Base-by-base conservation (phyloP, 805 yeast genomes). In the Candida ascalaphidarum region DNA sequence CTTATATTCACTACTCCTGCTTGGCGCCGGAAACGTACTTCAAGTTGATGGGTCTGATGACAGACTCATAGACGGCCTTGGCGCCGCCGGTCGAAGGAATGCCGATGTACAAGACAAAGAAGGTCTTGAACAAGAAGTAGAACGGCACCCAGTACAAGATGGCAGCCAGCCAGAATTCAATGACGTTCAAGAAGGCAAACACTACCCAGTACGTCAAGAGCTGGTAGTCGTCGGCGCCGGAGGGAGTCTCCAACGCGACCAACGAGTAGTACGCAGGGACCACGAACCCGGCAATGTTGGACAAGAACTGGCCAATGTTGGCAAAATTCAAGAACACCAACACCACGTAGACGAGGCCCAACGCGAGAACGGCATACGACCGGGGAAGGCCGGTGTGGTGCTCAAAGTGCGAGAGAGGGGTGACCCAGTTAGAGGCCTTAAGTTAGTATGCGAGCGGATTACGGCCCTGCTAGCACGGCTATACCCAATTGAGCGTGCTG, bases 161-260 rank as follows among this genome's bases (percentile, higher is more conserved):
- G 21, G 96, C 81, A 48, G 77, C 74, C 30, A 95, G 78, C 97
- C 96, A 92, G 71, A 85, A 92, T 65, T 92, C 99, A 47, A 85
- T 53, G 29, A 92, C 88, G 55, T 78, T 84, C 64, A 92, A 74
- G 45, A 78, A 77, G 11, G 96, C 95, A 52, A 83, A 92, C n/a
- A 92, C 95, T 33, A 92, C 96, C 98, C 98, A 92, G 68, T 92
- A 92, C 10, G 96, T 83, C 50, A 92, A 72, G 52, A 83, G 74
- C 54, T 81, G 79, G 26, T 92, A 77, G 58, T 92, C 99, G 55
- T 89, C 96, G 23, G 62, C 58, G 23, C 76, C 59, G 11, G 71
- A 49, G 7, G 74, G 40, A 14, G 95, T 81, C 55, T 77, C 81
- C 41, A 92, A 67, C 14, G 98, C 97, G 37, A 73, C 53, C 36